These are phyloP conservation scores for Purshia tridentata DNA, from an alignment of 306 rosid species.

Conservation along the genomic window DNA sequence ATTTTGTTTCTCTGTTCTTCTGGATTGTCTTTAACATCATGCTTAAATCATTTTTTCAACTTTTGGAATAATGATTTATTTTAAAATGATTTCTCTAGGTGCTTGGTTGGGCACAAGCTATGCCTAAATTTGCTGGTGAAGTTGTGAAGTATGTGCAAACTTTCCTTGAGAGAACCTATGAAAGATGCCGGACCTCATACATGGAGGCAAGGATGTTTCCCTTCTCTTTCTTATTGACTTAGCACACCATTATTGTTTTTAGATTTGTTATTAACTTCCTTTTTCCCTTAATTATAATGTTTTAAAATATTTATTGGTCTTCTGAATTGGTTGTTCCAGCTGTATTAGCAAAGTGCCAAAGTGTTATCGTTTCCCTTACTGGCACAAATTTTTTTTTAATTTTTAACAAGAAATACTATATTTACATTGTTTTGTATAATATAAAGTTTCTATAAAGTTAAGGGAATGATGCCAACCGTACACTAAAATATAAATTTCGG, in stretches of 20 bases:
- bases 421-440: background rate
- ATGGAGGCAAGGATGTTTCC: slow-evolving; percentile 70
- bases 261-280: background rate
- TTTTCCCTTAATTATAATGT: background rate
- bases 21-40: background rate
- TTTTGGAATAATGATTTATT: slow-evolving; percentile 18
- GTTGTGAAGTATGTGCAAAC: slow-evolving; percentile 97
- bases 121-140: slow-evolving; percentile 94
- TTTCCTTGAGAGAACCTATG: slow-evolving; percentile 89
- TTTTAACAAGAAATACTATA: background rate
- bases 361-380: background rate
- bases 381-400: no score
- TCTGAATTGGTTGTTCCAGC: slow-evolving; percentile 10
- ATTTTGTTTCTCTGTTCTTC: background rate
- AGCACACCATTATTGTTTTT: background rate
- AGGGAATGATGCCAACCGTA: background rate
- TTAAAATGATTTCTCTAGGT: slow-evolving; percentile 50
- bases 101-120: slow-evolving; percentile 99
- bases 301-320: background rate
- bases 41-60: slow-evolving; percentile 22
- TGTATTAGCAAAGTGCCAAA: background rate
- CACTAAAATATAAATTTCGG: background rate
- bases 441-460: background rate
- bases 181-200: slow-evolving; percentile 95
- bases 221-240: slow-evolving; percentile 6